phyloP scores from a whole-genome alignment of 2,329 filamentous ascomycete species.

The Colletotrichum aenigma region DNA sequence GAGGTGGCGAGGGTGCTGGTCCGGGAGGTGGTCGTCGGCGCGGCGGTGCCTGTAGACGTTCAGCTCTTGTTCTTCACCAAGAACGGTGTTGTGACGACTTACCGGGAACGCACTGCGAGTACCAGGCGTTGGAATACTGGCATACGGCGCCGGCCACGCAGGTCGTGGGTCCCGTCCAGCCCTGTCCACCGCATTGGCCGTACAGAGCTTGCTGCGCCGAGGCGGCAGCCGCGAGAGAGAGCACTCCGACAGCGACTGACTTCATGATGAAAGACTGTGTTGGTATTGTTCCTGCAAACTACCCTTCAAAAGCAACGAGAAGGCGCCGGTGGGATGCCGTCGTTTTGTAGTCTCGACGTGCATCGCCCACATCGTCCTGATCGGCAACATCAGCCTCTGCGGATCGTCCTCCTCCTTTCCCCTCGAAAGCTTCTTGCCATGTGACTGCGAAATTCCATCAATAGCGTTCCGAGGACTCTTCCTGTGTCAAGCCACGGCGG shows the following conservation, averaged over 20 bases:
- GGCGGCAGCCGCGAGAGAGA: constrained; percentile 12
- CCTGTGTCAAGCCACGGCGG: not conserved
- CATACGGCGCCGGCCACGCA: constrained; percentile 44
- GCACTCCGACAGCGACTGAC: not conserved
- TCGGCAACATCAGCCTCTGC: not conserved
- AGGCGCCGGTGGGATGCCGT: not conserved
- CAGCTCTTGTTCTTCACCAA: not conserved
- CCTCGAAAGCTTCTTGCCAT: not conserved
- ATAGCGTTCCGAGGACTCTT: not conserved
- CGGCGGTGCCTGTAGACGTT: not conserved
- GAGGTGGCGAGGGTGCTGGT: constrained; percentile 16
- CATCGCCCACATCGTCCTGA: not conserved
- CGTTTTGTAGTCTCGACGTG: not conserved
- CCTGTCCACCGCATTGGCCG: constrained; percentile 47
- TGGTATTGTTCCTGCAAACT: not conserved
- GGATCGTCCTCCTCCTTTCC: constrained; percentile 9
- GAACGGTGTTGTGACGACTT: constrained; percentile 12
- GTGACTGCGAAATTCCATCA: constrained; percentile 8
- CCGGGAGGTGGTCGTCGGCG: constrained; percentile 20
- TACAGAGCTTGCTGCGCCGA: constrained; percentile 24
- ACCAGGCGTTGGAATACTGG: constrained; percentile 37
- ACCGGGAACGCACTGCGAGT: constrained; percentile 40
- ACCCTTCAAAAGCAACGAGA: not conserved
- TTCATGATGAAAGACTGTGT: constrained; percentile 4
- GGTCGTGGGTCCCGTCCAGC: constrained; percentile 46